Evolutionary conservation across 768 basidiomycete genomes (phyloP).

Genomic region (Phaeotremella skinneri): DNA sequence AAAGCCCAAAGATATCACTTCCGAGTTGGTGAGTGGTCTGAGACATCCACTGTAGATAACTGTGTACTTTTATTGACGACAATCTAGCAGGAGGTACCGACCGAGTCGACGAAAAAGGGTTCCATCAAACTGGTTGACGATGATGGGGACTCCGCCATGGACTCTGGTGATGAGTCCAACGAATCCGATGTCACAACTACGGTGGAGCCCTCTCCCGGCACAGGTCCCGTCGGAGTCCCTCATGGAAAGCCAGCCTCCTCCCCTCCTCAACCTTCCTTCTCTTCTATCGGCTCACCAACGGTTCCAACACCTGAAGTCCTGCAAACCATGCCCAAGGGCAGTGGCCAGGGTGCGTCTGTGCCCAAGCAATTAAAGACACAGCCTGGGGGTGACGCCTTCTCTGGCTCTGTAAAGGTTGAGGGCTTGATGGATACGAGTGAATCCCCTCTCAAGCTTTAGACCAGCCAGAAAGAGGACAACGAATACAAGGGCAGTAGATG

Average conservation of each 20-base stretch:
- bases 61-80: background rate
- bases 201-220: background rate
- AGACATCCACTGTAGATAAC: background rate
- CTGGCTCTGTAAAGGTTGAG: slow-evolving; percentile 42
- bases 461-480: background rate
- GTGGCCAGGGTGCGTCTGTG: background rate
- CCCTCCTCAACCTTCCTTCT: slow-evolving; percentile 33
- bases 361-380: slow-evolving; percentile 36
- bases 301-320: slow-evolving; percentile 38
- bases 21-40: slow-evolving; percentile 26
- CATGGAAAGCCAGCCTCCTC: slow-evolving; percentile 6
- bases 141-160: slow-evolving; percentile 47
- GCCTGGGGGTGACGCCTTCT: slow-evolving; percentile 40
- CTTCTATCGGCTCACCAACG: slow-evolving; percentile 41
- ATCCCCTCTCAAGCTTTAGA: slow-evolving; percentile 39
- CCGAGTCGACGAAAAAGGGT: slow-evolving; percentile 21
- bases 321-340: slow-evolving; percentile 11
- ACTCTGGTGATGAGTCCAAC: slow-evolving; percentile 39
- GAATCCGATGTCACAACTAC: slow-evolving; percentile 32
- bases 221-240: background rate
- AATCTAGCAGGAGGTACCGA: slow-evolving; percentile 13
- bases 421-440: slow-evolving; percentile 49
- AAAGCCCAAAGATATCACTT: slow-evolving; percentile 31
- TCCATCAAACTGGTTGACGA: slow-evolving; percentile 37
- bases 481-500: no score